Conservation (phyloP, 2,329 filamentous ascomycete species). For the Xylogone sp. region DNA sequence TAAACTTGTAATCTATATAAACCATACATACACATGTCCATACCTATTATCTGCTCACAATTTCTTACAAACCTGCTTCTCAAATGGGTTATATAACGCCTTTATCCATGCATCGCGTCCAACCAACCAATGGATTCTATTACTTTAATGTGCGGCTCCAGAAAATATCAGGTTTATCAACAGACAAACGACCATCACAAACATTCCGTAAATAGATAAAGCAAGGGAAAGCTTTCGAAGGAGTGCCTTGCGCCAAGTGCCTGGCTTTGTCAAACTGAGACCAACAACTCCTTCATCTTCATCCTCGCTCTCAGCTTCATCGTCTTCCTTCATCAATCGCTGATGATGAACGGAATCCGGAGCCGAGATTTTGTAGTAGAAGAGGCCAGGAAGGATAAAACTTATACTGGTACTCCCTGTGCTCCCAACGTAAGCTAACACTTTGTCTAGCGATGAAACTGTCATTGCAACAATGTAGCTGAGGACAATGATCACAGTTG, state of each 20-base stretch:
- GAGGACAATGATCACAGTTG: slow-evolving; percentile 77
- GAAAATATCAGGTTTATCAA: slow-evolving; percentile 80
- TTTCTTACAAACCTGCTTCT: background rate
- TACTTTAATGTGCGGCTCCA: slow-evolving; percentile 49
- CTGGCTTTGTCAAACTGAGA: slow-evolving; percentile 33
- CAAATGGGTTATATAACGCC: slow-evolving; percentile 8
- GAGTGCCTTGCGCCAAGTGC: slow-evolving; percentile 52
- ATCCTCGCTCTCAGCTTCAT: slow-evolving; percentile 63
- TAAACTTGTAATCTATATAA: background rate
- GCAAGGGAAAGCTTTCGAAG: slow-evolving; percentile 71
- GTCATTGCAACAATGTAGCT: slow-evolving; percentile 89
- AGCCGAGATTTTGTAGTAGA: slow-evolving; percentile 97
- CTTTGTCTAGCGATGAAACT: slow-evolving; percentile 82
- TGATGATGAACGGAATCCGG: slow-evolving; percentile 86
- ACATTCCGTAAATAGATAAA: slow-evolving; percentile 75
- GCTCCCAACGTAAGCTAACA: slow-evolving; percentile 91
- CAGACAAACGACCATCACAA: slow-evolving; percentile 88
- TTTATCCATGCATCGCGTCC: slow-evolving; percentile 11
- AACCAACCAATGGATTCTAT: background rate
- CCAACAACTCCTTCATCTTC: slow-evolving; percentile 35
- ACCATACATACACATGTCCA: background rate
- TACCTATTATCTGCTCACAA: background rate
- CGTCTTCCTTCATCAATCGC: slow-evolving; percentile 83
- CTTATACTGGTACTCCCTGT: slow-evolving; percentile 95
- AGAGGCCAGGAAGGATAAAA: slow-evolving; percentile 92